Percentiles rank a stretch among this genome's conserved stretches.
Conservation (phyloP, 2,329 filamentous ascomycete species). For the Sarocladiaceae sp. region DNA sequence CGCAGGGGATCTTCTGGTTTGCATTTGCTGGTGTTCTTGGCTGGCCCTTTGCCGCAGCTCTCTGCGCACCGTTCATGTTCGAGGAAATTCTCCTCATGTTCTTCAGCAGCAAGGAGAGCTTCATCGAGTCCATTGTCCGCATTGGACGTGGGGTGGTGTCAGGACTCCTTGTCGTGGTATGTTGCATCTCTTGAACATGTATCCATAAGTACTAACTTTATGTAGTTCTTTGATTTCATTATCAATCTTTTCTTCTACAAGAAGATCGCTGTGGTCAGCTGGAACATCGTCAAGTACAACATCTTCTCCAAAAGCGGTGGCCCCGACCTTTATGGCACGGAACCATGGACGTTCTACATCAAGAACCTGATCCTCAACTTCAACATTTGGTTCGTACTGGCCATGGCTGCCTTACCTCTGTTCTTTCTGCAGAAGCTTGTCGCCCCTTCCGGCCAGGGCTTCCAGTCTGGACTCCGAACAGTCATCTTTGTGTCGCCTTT, state of each 20-base stretch:
- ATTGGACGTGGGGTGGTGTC: constrained; percentile 64
- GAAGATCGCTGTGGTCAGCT: constrained; percentile 70
- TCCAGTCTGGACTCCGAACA: constrained; percentile 68
- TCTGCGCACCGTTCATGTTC: constrained; percentile 73
- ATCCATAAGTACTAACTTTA: not conserved
- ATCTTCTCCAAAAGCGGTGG: constrained; percentile 79
- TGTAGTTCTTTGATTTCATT: constrained; percentile 60
- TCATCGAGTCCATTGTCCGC: constrained; percentile 56
- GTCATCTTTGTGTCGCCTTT: constrained; percentile 79
- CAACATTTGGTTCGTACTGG: constrained; percentile 87
- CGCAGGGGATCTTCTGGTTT: constrained; percentile 86
- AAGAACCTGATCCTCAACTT: constrained; percentile 91
- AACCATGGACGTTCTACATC: constrained; percentile 96
- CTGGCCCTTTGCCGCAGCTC: constrained; percentile 88
- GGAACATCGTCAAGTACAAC: constrained; percentile 96
- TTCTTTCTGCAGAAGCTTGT: constrained; percentile 69
- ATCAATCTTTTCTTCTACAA: constrained; percentile 85
- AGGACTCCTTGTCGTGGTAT: constrained; percentile 65
- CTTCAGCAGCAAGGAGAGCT: constrained; percentile 51
- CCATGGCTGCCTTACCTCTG: constrained; percentile 69
- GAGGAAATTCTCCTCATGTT: constrained; percentile 65
- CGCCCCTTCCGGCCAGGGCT: constrained; percentile 55
- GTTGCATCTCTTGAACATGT: constrained; percentile 22
- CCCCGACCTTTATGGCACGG: constrained; percentile 89
- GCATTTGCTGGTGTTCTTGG: constrained; percentile 79